Evolutionary conservation across 441 rosid genomes (phyloP).

Genomic region (Arabidopsis lyrata): DNA sequence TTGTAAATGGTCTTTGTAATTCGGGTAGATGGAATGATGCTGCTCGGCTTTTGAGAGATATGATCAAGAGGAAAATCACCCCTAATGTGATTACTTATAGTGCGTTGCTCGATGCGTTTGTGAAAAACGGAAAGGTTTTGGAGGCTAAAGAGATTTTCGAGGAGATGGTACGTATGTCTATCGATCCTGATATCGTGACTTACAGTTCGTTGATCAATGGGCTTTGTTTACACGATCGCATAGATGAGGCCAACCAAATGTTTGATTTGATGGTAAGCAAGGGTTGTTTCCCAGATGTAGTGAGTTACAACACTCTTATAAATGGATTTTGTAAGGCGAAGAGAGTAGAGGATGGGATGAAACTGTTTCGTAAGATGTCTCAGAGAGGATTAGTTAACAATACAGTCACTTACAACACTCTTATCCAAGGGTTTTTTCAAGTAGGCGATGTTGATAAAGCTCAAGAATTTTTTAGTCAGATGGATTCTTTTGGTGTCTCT

Average conservation of each 20-base stretch:
- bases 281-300: constrained; percentile 26
- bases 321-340: constrained; percentile 50
- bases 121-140: constrained; percentile 35
- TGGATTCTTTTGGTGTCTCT: constrained; percentile 35
- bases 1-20: constrained; percentile 36
- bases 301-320: constrained; percentile 48
- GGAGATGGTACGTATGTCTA: constrained; percentile 39
- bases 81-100: constrained; percentile 44
- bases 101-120: constrained; percentile 32
- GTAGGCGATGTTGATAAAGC: constrained; percentile 31
- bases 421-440: constrained; percentile 42
- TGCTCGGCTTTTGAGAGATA: constrained; percentile 19
- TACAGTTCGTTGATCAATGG: constrained; percentile 42
- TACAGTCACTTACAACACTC: constrained; percentile 41
- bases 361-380: constrained; percentile 38
- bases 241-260: constrained; percentile 39
- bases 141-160: constrained; percentile 34
- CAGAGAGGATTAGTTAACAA: constrained; percentile 35
- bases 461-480: constrained; percentile 34
- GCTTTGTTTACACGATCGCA: constrained; percentile 19
- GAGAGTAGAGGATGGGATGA: constrained; percentile 35
- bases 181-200: constrained; percentile 38
- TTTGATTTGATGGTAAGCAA: constrained; percentile 38
- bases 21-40: constrained; percentile 37
- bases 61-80: constrained; percentile 20